A percentile compares a stretch with the other conserved stretches of the same genome.
Conservation (phyloP, 495 filamentous ascomycete species). For the Neurospora cerealis region DNA sequence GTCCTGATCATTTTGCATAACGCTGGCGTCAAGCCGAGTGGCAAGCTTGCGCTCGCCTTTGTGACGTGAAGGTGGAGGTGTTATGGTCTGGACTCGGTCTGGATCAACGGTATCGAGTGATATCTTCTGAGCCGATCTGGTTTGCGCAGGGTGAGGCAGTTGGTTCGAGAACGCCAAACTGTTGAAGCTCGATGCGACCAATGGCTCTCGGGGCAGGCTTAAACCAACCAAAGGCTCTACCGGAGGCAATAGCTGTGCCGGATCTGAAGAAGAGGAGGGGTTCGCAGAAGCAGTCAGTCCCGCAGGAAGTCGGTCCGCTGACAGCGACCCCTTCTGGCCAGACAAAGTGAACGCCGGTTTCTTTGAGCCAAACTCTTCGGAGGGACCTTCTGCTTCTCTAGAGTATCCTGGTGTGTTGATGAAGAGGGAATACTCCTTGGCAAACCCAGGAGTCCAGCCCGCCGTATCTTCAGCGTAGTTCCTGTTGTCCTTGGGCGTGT, state of each 20-base stretch:
- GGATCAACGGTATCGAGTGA: slow-evolving; percentile 26
- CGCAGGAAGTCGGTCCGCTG: slow-evolving; percentile 27
- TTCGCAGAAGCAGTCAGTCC: slow-evolving; percentile 49
- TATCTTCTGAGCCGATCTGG: slow-evolving; percentile 28
- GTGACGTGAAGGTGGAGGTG: slow-evolving; percentile 40
- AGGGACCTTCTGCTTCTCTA: slow-evolving; percentile 27
- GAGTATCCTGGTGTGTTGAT: slow-evolving; percentile 42
- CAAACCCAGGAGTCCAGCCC: slow-evolving; percentile 46
- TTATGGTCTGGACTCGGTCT: slow-evolving; percentile 37
- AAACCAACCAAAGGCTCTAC: slow-evolving; percentile 39
- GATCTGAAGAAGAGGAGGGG: slow-evolving; percentile 43
- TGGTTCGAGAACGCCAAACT: slow-evolving; percentile 9
- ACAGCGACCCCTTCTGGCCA: slow-evolving; percentile 29
- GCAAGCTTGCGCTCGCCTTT: slow-evolving; percentile 43
- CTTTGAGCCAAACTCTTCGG: slow-evolving; percentile 29
- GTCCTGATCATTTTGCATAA: slow-evolving; percentile 44
- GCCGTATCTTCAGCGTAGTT: slow-evolving; percentile 37
- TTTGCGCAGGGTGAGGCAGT: slow-evolving; percentile 12
- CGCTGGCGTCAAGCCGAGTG: slow-evolving; percentile 35
- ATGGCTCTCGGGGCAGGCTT: not conserved
- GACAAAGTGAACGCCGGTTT: slow-evolving; percentile 22
- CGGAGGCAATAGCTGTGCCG: slow-evolving; percentile 41
- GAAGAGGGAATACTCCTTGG: slow-evolving; percentile 49
- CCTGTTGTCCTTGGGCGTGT: slow-evolving; percentile 50
- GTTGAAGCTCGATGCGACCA: slow-evolving; percentile 31